Percentiles rank a stretch among this genome's conserved stretches.
Conservation (phyloP, 2,329 filamentous ascomycete species). For the Byssoonygena ceratinophila region DNA sequence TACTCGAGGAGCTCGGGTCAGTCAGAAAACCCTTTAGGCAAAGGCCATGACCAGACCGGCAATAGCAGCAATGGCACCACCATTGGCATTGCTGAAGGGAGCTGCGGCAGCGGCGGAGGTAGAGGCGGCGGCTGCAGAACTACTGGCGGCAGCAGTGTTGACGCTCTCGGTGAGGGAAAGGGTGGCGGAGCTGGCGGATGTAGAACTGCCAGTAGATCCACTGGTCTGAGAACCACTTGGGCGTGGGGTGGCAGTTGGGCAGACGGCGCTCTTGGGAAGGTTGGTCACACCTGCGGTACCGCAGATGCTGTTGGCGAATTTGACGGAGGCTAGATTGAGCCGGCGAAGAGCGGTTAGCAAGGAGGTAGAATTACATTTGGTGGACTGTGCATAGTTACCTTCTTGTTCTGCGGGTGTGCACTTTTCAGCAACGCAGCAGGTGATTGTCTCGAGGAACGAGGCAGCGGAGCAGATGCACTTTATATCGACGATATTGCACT, state of each 20-base stretch:
- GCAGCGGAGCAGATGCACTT: slow-evolving; percentile 41
- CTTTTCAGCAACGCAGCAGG: slow-evolving; percentile 41
- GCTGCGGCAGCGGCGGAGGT: slow-evolving; percentile 13
- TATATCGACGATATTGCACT: slow-evolving; percentile 33
- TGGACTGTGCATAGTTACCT: slow-evolving; percentile 20
- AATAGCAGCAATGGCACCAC: slow-evolving; percentile 14
- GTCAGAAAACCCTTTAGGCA: too few species aligned
- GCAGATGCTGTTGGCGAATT: slow-evolving; percentile 32
- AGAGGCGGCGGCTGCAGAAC: background rate
- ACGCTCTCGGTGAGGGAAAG: slow-evolving; percentile 22
- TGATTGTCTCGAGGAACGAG: slow-evolving; percentile 39
- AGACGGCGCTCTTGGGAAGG: slow-evolving; percentile 27
- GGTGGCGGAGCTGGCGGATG: slow-evolving; percentile 10
- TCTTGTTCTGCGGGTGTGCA: slow-evolving; percentile 38
- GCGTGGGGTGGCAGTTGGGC: slow-evolving; percentile 14
- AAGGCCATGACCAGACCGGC: slow-evolving; percentile 13
- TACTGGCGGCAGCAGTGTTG: slow-evolving; percentile 13
- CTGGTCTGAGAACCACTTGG: background rate
- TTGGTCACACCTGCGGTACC: slow-evolving; percentile 29
- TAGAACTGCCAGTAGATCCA: slow-evolving; percentile 16
- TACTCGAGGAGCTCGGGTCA: too few species aligned
- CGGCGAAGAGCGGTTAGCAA: background rate
- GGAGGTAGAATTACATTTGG: background rate
- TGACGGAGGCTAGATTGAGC: slow-evolving; percentile 24
- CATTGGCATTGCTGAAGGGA: slow-evolving; percentile 17